phyloP scores from a whole-genome alignment of 2,329 filamentous ascomycete genomes.

The Aspergillus carbonarius region DNA sequence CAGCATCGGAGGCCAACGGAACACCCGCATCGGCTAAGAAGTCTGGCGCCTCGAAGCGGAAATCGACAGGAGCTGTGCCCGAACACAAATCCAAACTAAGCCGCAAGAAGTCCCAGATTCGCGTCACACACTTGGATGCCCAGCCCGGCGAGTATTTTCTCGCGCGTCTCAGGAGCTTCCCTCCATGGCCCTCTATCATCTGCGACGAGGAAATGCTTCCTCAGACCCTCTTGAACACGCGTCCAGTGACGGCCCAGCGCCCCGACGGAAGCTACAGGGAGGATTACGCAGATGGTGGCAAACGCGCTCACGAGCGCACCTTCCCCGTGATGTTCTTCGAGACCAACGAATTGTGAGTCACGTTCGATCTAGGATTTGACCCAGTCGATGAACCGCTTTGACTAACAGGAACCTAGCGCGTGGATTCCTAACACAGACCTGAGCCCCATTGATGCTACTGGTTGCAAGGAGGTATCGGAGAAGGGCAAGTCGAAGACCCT shows the following conservation, averaged over 20 bases:
- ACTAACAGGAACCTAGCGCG: slow-evolving; percentile 57
- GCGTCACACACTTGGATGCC: slow-evolving; percentile 71
- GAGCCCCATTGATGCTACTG: slow-evolving; percentile 70
- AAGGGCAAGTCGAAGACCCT: slow-evolving; percentile 78
- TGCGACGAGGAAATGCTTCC: slow-evolving; percentile 95
- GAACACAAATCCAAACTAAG: slow-evolving; percentile 73
- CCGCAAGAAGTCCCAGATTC: slow-evolving; percentile 77
- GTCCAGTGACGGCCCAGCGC: slow-evolving; percentile 80
- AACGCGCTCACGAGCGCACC: slow-evolving; percentile 78
- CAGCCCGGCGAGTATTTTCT: slow-evolving; percentile 90
- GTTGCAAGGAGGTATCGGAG: slow-evolving; percentile 66
- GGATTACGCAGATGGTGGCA: slow-evolving; percentile 83
- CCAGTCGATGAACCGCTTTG: not conserved
- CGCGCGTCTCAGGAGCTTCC: slow-evolving; percentile 90
- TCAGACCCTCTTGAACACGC: slow-evolving; percentile 68
- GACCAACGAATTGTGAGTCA: slow-evolving; percentile 94
- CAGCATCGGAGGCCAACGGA: slow-evolving; percentile 45
- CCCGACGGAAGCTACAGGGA: slow-evolving; percentile 83
- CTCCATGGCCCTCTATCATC: slow-evolving; percentile 90
- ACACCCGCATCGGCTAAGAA: slow-evolving; percentile 52
- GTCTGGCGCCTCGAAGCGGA: slow-evolving; percentile 58
- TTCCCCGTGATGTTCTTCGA: slow-evolving; percentile 94
- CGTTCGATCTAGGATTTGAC: not conserved
- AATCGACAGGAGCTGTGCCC: slow-evolving; percentile 65
- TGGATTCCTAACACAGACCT: slow-evolving; percentile 89